phyloP scores from a whole-genome alignment of 345 rosid genomes.

The Pistacia atlantica region DNA sequence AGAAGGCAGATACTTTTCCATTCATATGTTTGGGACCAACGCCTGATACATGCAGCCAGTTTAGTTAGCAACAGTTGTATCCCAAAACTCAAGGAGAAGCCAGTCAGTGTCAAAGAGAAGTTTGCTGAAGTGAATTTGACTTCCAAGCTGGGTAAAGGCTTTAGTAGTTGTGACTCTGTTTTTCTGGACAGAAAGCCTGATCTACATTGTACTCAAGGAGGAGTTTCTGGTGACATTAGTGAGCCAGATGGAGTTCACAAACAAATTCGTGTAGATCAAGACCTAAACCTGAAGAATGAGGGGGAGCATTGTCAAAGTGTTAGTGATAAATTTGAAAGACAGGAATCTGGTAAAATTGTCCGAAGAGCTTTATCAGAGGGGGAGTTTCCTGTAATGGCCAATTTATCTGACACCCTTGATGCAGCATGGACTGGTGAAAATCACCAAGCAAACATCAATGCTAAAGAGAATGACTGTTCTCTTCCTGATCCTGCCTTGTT shows the following conservation, averaged over 20 bases:
- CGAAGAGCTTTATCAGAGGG: slow-evolving; percentile 52
- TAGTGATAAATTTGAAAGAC: slow-evolving; percentile 33
- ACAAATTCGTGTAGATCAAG: slow-evolving; percentile 35
- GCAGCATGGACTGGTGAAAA: slow-evolving; percentile 76
- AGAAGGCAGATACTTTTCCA: slow-evolving; percentile 73
- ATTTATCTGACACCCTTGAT: slow-evolving; percentile 76
- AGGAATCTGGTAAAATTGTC: slow-evolving; percentile 48
- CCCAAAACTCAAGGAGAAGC: slow-evolving; percentile 41
- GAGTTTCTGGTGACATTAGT: slow-evolving; percentile 19
- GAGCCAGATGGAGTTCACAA: slow-evolving; percentile 29
- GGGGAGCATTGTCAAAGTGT: slow-evolving; percentile 32
- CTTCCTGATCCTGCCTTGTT: slow-evolving; percentile 27
- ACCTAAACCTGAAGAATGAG: slow-evolving; percentile 35
- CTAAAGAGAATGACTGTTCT: slow-evolving; percentile 36
- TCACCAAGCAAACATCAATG: slow-evolving; percentile 32
- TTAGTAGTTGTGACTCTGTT: slow-evolving; percentile 44
- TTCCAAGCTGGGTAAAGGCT: slow-evolving; percentile 37
- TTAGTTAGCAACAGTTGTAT: slow-evolving; percentile 39
- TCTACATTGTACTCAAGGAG: slow-evolving; percentile 34
- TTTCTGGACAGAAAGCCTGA: slow-evolving; percentile 39
- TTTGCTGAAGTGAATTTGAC: slow-evolving; percentile 44
- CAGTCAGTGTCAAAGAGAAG: slow-evolving; percentile 51
- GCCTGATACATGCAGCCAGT: slow-evolving; percentile 61
- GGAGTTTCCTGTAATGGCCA: slow-evolving; percentile 39
- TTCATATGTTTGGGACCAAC: slow-evolving; percentile 87